phyloP scores from a whole-genome alignment of 2,329 filamentous ascomycete species.

The Fragosphaeria purpurea region DNA sequence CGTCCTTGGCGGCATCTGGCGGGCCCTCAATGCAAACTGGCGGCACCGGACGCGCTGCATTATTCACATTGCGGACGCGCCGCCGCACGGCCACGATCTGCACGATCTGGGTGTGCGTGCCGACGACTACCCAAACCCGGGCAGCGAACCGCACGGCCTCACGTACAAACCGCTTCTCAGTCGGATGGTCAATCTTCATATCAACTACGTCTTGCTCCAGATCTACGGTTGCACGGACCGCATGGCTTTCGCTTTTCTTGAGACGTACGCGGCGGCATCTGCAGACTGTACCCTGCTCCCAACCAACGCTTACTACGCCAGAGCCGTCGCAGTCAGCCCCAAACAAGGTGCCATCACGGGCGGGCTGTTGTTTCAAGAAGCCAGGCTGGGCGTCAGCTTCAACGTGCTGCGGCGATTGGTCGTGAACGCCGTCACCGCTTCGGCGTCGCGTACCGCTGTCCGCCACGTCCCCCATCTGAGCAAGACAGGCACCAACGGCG shows the following conservation, averaged over 20 bases:
- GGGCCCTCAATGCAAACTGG: conserved; percentile 24
- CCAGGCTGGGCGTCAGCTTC: conserved; percentile 17
- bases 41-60: conserved; percentile 23
- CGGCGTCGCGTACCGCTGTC: conserved; percentile 21
- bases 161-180: conserved; percentile 15
- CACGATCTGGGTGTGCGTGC: conserved; percentile 11
- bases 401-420: conserved; percentile 19
- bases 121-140: conserved; percentile 16
- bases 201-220: conserved; percentile 25
- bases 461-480: conserved; percentile 6
- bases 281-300: conserved; percentile 16
- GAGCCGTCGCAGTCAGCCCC: not conserved
- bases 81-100: conserved; percentile 19
- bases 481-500: not conserved
- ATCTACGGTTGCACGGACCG: conserved; percentile 20
- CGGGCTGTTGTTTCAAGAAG: conserved; percentile 18
- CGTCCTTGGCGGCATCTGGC: conserved; percentile 23
- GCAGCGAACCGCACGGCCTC: conserved; percentile 22
- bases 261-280: conserved; percentile 15
- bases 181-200: conserved; percentile 15
- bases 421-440: conserved; percentile 19
- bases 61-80: conserved; percentile 24
- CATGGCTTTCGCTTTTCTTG: conserved; percentile 18
- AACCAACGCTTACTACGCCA: conserved; percentile 15
- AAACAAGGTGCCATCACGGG: conserved; percentile 3